Evolutionary conservation across 1,284 basidiomycete species (phyloP), one percentile per base, ranked within the genome.

Genomic region (Hemileia vastatrix): DNA sequence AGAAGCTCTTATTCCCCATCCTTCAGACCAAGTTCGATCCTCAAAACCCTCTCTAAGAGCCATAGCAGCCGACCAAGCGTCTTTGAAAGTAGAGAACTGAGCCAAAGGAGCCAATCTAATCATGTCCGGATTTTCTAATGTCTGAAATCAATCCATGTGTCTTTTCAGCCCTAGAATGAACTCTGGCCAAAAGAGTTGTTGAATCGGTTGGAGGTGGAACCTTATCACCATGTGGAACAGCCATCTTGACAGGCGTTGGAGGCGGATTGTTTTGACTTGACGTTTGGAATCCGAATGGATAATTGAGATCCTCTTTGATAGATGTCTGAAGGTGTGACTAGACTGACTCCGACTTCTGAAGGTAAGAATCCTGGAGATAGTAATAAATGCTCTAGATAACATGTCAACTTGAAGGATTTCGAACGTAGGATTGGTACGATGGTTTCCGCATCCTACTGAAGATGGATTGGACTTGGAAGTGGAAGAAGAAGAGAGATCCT

Each of bases 241-340:
- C n/a, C n/a, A n/a, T n/a, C n/a, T n/a, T n/a, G n/a, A n/a, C n/a
- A n/a, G n/a, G n/a, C n/a, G n/a, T n/a, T n/a, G n/a, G n/a, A n/a
- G n/a, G n/a, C n/a, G n/a, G n/a, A n/a, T n/a, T n/a, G n/a, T n/a
- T n/a, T n/a, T n/a, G n/a, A n/a, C n/a, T n/a, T n/a, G n/a, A n/a
- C n/a, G n/a, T n/a, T n/a, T n/a, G n/a, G n/a, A n/a, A n/a, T n/a
- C n/a, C n/a, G n/a, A n/a, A n/a, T n/a, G n/a, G 89, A 93, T 18
- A 95, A 79, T 76, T 95, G 92, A 36, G 88, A 84, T 0, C 92
- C 92, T 62, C 92, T 82, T 65, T 80, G 80, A 19, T 81, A 80
- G 27, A 83, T 78, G 6, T 59, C n/a, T 24, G 72, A 74, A 2
- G 92, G 92, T 1, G 92, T 95, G 72, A 95, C 86, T 70, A 95